These are phyloP conservation scores for Lentinus brumalis DNA, from an alignment of 768 basidiomycete species.

Conservation along the genomic window DNA sequence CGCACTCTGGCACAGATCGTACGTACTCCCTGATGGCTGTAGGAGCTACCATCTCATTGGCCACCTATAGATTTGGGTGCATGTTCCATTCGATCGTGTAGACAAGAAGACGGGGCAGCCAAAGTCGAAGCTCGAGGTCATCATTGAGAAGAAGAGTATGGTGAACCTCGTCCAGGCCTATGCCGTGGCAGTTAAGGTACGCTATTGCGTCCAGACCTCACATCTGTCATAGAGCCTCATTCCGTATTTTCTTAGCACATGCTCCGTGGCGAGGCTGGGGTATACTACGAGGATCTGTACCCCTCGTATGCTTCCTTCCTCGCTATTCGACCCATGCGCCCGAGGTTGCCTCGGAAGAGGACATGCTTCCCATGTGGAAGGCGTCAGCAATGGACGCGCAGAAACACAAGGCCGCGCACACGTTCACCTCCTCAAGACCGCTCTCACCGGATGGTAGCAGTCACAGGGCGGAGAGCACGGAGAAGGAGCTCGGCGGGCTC, in stretches of 20 bases:
- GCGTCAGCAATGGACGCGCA: conserved; percentile 36
- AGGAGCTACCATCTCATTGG: not conserved
- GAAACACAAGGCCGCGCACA: conserved; percentile 23
- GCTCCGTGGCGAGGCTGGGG: conserved; percentile 67
- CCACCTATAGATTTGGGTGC: conserved; percentile 52
- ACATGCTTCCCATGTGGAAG: conserved; percentile 61
- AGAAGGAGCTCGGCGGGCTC: conserved; percentile 15
- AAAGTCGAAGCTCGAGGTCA: conserved; percentile 42
- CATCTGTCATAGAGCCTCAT: not conserved
- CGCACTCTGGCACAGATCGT: conserved; percentile 63
- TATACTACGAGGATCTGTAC: conserved; percentile 76
- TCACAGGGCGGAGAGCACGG: not conserved
- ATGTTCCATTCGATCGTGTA: conserved; percentile 48
- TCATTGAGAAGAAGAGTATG: conserved; percentile 77
- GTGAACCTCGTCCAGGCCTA: conserved; percentile 74
- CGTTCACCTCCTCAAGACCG: conserved; percentile 16
- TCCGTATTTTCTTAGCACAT: conserved; percentile 44
- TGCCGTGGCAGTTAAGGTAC: conserved; percentile 65
- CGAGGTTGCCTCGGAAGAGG: conserved; percentile 32
- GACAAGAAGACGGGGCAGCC: conserved; percentile 33
- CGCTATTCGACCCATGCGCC: conserved; percentile 45
- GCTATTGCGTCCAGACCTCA: not conserved
- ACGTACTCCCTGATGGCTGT: conserved; percentile 19
- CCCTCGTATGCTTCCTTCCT: conserved; percentile 67
- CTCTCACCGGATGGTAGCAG: conserved; percentile 11